Conservation (phyloP, 2,329 filamentous ascomycete species). For the Bimuria novae-zelandiae region DNA sequence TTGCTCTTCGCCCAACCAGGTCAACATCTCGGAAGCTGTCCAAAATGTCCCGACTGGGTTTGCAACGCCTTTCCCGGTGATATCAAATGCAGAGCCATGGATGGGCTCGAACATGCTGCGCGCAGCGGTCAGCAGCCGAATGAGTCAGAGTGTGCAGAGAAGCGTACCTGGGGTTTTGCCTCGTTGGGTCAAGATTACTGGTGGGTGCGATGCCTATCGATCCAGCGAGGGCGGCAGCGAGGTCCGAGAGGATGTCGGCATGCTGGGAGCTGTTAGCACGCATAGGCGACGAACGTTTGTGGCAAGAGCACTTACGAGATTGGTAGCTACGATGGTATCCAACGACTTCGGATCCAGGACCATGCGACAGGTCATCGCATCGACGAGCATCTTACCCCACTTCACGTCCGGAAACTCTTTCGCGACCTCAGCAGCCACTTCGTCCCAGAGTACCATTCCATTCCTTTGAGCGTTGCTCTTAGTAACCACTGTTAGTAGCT, state of each 20-base stretch:
- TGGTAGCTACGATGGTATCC: conserved; percentile 68
- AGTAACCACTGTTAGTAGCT: conserved; percentile 65
- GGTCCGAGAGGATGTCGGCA: conserved; percentile 72
- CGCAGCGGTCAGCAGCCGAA: conserved; percentile 52
- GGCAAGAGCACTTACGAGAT: conserved; percentile 48
- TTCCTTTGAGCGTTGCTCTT: conserved; percentile 70
- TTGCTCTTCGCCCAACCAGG: conserved; percentile 60
- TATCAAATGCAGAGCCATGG: conserved; percentile 64
- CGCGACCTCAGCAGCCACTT: conserved; percentile 60
- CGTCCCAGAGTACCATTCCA: conserved; percentile 72
- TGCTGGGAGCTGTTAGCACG: conserved; percentile 26
- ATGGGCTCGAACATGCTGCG: conserved; percentile 70
- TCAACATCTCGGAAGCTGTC: conserved; percentile 63
- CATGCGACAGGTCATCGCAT: conserved; percentile 70
- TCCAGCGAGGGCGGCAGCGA: conserved; percentile 71
- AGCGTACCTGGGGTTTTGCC: conserved; percentile 51
- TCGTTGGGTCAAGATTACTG: conserved; percentile 68
- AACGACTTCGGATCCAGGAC: conserved; percentile 62
- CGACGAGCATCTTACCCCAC: conserved; percentile 69
- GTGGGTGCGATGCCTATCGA: conserved; percentile 75
- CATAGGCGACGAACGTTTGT: background rate
- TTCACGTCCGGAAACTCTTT: conserved; percentile 64
- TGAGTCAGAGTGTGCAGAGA: background rate
- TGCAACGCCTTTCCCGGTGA: conserved; percentile 60
- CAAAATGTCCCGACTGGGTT: conserved; percentile 65